Evolutionary conservation across 306 rosid genomes (phyloP).

Genomic region (Nissolia schottii): DNA sequence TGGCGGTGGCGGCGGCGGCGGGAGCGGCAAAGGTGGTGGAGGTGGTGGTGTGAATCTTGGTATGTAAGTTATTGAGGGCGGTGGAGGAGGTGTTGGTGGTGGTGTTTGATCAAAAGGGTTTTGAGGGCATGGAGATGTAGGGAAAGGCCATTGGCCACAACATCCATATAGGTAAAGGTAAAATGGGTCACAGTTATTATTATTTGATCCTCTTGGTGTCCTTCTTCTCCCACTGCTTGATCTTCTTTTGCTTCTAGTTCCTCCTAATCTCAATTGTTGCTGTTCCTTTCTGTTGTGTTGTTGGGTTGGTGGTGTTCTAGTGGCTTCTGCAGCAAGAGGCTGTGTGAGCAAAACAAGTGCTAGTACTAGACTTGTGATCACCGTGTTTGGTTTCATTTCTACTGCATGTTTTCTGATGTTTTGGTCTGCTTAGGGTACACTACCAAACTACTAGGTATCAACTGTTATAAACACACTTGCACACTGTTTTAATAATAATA

Average conservation of each 20-base stretch:
- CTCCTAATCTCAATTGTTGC: constrained; percentile 31
- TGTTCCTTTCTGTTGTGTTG: constrained; percentile 25
- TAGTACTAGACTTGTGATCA: constrained; percentile 23
- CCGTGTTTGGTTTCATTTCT: constrained; percentile 53
- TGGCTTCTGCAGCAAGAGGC: constrained; percentile 32
- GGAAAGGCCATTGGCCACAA: constrained; percentile 84
- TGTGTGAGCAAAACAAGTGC: constrained; percentile 40
- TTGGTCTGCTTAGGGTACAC: neutral
- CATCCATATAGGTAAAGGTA: constrained; percentile 50
- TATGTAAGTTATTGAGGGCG: constrained; percentile 32
- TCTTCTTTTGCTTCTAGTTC: neutral
- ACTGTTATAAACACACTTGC: neutral
- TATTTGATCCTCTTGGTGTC: constrained; percentile 27
- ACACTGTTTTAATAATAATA: neutral
- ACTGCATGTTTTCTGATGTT: neutral
- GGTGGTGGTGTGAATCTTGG: constrained; percentile 5
- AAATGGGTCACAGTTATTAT: constrained; percentile 80
- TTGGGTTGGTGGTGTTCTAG: neutral
- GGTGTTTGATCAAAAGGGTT: constrained; percentile 68
- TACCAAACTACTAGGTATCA: neutral
- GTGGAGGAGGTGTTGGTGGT: constrained; percentile 37
- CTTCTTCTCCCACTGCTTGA: neutral
- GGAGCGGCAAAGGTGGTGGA: neutral
- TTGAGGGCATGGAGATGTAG: constrained; percentile 50
- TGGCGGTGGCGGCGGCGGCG: neutral